Evolutionary conservation across 225 moss, liverwort and hornwort genomes (phyloP).

Genomic region (Polytrichum formosum): DNA sequence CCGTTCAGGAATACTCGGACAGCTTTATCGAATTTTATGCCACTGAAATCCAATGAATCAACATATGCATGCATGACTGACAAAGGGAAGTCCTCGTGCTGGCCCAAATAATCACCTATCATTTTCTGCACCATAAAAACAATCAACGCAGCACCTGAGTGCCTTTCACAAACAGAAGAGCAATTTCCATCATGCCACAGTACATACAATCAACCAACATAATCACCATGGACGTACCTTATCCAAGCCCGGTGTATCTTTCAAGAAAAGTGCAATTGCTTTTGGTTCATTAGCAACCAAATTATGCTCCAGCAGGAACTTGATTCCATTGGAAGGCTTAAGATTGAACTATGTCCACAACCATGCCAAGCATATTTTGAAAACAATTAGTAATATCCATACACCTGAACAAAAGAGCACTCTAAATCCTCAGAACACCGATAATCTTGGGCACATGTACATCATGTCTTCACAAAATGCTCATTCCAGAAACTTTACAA

Average conservation of each 20-base stretch:
- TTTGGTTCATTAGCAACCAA: slow-evolving; percentile 70
- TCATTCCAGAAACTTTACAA: too few relatives aligned
- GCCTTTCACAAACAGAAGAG: background rate
- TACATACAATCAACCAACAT: background rate
- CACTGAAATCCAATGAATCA: slow-evolving; percentile 74
- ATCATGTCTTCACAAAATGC: too few relatives aligned
- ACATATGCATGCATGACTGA: slow-evolving; percentile 98
- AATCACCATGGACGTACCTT: slow-evolving; percentile 45
- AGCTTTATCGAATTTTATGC: slow-evolving; percentile 86
- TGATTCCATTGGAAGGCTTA: slow-evolving; percentile 81
- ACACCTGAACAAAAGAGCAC: background rate
- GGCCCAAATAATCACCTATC: slow-evolving; percentile 96
- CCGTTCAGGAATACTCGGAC: slow-evolving; percentile 90
- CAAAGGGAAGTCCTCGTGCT: slow-evolving; percentile 88
- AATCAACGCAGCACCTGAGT: background rate
- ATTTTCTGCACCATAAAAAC: slow-evolving; percentile 58
- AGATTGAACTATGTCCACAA: slow-evolving; percentile 74
- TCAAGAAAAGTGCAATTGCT: slow-evolving; percentile 82
- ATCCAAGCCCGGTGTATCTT: slow-evolving; percentile 78
- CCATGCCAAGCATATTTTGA: background rate
- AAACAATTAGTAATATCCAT: too few relatives aligned
- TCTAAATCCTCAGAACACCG: too few relatives aligned
- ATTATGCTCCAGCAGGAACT: slow-evolving; percentile 70
- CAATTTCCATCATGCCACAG: background rate
- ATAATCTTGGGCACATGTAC: too few relatives aligned